Evolutionary conservation across 495 filamentous ascomycete species (phyloP), one percentile per base, ranked within the genome.

Genomic region (Penicillium cataractarum): DNA sequence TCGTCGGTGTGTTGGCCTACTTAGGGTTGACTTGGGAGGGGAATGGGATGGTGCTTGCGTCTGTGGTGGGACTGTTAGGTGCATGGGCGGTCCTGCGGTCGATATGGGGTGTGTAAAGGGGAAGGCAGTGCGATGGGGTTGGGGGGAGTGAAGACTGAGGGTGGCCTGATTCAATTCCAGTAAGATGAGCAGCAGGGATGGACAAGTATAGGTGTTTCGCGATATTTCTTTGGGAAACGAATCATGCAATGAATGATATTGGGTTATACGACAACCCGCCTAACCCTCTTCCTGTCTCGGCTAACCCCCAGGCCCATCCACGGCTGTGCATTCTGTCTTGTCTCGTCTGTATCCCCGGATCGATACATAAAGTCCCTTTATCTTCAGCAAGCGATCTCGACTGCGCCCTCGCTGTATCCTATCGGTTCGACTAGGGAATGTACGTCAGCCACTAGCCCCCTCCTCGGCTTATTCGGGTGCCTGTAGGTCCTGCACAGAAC

Each of bases 1-100:
- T 83, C n/a, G 83, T 87, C 10, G 87, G 87, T 42, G 61, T 81
- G 17, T 56, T 80, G 27, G 80, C 84, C 9, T 89, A 87, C 75
- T 63, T 89, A 32, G 78, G 71, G 0, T 66, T 83, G 68, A 90
- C 87, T n/a, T 82, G 83, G 83, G 85, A 87, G 70, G 87, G 86
- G 9, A 81, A 79, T 32, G 73, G 75, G 31, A 62, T 84, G 56
- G 42, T 87, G 57, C 60, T 86, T 48, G 81, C 77, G 9, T 68
- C 77, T 19, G 40, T 71, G 17, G 51, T 83, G 21, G 81, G 80
- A 6, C 55, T 78, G 17, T 17, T 82, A 1, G 80, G 81, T 12
- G 80, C 74, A 42, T 84, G 82, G 80, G 64, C 78, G 57, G 71
- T 80, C 39, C 68, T 82, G 65, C 71, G 74, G 58, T 76, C 75